Conservation (phyloP, 2,329 filamentous ascomycete genomes). For the Fulvia fulva region DNA sequence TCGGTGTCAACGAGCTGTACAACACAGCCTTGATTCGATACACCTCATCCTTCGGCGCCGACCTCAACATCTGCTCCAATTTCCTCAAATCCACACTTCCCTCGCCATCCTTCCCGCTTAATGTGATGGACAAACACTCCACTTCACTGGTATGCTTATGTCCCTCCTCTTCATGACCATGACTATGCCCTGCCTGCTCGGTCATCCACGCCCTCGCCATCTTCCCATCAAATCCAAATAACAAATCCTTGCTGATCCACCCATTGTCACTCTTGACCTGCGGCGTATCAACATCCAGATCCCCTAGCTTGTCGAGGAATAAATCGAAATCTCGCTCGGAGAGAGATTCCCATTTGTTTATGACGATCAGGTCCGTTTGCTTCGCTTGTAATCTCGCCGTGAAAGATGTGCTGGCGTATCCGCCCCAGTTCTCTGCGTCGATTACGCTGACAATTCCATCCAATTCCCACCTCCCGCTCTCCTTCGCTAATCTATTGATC, state of each 20-base stretch:
- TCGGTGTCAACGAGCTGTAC: constrained; percentile 43
- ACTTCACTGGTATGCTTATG: constrained; percentile 75
- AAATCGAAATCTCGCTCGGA: constrained; percentile 71
- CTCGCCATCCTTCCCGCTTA: constrained; percentile 41
- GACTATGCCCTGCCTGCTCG: constrained; percentile 36
- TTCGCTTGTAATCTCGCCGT: constrained; percentile 83
- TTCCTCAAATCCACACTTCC: constrained; percentile 56
- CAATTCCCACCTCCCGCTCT: constrained; percentile 66
- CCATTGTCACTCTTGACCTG: constrained; percentile 84
- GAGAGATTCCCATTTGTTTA: constrained; percentile 87
- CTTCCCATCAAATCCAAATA: constrained; percentile 85
- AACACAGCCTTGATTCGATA: constrained; percentile 85
- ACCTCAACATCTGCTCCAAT: constrained; percentile 63
- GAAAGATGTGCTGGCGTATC: constrained; percentile 86
- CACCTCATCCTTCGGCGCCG: constrained; percentile 85
- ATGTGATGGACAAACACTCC: constrained; percentile 79
- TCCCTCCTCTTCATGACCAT: constrained; percentile 39
- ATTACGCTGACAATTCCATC: constrained; percentile 88
- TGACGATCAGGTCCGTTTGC: constrained; percentile 85
- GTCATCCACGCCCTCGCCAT: constrained; percentile 53
- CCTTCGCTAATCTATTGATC: constrained; percentile 72
- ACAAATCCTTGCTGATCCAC: constrained; percentile 68
- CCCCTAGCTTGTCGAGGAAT: constrained; percentile 72
- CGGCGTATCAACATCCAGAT: constrained; percentile 69
- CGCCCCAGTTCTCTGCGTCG: constrained; percentile 92